These are phyloP conservation scores for Triticum urartu DNA, from an alignment of 176 grass and related monocot species.

Conservation along the genomic window DNA sequence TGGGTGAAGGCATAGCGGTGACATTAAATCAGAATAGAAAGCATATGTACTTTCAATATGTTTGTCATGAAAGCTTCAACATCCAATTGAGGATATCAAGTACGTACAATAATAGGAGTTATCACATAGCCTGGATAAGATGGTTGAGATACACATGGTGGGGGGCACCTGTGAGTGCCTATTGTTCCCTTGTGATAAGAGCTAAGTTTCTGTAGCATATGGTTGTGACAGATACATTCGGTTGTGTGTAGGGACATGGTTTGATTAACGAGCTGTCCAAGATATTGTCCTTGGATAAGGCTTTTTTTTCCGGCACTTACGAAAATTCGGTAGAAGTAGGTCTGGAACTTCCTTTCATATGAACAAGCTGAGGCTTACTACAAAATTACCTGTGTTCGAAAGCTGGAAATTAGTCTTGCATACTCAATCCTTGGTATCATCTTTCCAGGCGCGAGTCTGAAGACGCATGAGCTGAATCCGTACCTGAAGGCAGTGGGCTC, in stretches of 20 bases:
- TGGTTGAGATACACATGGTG: slow-evolving; percentile 37
- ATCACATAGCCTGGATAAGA: background rate
- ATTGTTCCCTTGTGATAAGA: background rate
- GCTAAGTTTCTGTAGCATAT: background rate
- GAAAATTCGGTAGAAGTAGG: too few species aligned
- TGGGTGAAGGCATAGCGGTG: background rate
- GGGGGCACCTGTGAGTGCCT: background rate
- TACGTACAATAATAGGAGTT: background rate
- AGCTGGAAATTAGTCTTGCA: background rate
- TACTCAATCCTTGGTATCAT: background rate
- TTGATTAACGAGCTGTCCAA: background rate
- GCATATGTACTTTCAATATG: background rate
- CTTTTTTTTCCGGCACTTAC: too few species aligned
- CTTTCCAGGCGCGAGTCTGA: slow-evolving; percentile 64
- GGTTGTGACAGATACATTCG: background rate
- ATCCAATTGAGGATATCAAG: slow-evolving; percentile 1
- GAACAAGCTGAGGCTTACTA: too few species aligned
- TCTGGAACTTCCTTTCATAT: too few species aligned
- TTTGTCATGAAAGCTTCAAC: background rate
- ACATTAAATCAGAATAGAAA: background rate
- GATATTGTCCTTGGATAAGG: too few species aligned
- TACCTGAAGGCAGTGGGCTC: slow-evolving; percentile 70
- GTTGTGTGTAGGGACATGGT: background rate
- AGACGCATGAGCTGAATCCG: slow-evolving; percentile 62
- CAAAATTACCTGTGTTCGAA: background rate